A percentile compares a stretch with the other conserved stretches of the same genome.
phyloP scores from a whole-genome alignment of 2,329 filamentous ascomycete genomes.

The Penicillium brevicompactum region DNA sequence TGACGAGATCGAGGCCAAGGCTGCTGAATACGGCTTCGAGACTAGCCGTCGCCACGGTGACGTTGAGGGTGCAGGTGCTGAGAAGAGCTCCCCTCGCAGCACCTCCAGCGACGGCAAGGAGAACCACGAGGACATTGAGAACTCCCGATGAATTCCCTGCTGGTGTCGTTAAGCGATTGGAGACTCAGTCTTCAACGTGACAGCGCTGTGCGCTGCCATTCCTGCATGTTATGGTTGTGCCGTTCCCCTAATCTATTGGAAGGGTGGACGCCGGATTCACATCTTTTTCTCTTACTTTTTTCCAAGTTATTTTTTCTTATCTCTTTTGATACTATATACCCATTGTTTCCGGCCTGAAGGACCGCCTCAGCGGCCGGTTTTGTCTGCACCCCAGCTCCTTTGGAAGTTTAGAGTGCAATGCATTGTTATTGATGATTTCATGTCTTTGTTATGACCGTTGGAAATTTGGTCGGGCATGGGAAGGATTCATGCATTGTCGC shows the following conservation, averaged over 20 bases:
- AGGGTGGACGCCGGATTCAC: slow-evolving; percentile 4
- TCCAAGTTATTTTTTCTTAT: slow-evolving; percentile 3
- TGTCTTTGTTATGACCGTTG: slow-evolving; percentile 8
- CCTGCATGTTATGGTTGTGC: slow-evolving; percentile 4
- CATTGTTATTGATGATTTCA: slow-evolving; percentile 12
- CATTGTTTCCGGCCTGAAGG: slow-evolving; percentile 13
- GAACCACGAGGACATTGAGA: slow-evolving; percentile 4
- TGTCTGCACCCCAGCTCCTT: background rate
- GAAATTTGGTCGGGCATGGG: slow-evolving; percentile 4
- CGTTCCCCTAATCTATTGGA: background rate
- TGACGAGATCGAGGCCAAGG: slow-evolving; percentile 38
- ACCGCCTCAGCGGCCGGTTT: background rate
- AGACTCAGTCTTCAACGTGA: background rate
- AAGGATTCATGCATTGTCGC: background rate
- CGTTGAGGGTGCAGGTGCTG: slow-evolving; percentile 19
- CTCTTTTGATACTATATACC: slow-evolving; percentile 16
- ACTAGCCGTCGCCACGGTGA: slow-evolving; percentile 8
- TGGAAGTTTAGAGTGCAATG: slow-evolving; percentile 2
- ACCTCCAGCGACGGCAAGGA: slow-evolving; percentile 19
- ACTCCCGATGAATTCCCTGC: background rate
- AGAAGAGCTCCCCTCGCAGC: slow-evolving; percentile 23
- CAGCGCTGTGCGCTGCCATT: slow-evolving; percentile 19
- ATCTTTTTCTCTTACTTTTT: background rate
- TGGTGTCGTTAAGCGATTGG: background rate
- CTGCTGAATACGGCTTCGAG: slow-evolving; percentile 33